Base-by-base conservation (phyloP, 2,329 filamentous ascomycete genomes). In the Diaporthe destruens region DNA sequence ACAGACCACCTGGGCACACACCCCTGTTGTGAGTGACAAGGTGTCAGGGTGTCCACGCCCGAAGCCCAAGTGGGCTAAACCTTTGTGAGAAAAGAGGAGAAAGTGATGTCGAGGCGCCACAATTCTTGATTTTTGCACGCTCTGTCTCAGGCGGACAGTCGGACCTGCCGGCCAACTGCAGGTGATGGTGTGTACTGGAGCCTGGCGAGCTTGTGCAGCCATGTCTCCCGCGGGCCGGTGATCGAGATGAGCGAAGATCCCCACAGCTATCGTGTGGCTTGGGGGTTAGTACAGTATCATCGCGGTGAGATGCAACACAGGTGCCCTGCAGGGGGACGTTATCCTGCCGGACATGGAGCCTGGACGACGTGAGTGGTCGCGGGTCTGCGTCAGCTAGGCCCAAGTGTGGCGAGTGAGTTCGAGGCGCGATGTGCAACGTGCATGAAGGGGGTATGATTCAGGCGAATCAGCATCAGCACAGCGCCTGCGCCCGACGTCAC, bases 371-470 rank as follows among this genome's bases (percentile, higher is more conserved):
- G 54, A 69, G 42, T 70, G 67, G 67, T 32, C 54, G 49, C 20
- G 6, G n/a, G 47, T 4, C 29, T 72, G 71, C 65, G 67, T 68
- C 63, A 69, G 23, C 32, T 47, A 42, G 53, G 70, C 49, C 18
- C 65, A 56, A 20, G 61, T 72, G 71, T 72, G 71, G 71, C 71
- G 71, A 69, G 47, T 68, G 71, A 61, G 63, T 34, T 66, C 67
- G 54, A 59, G 42, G 67, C 69, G 69, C 51, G 69, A 65, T 67
- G 69, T 36, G 53, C 61, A 68, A 68, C 61, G 47, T 69, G 71
- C 71, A 72, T 72, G 56, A 69, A 55, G 65, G 68, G 55, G 55
- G 42, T 63, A 47, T n/a, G 36, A 25, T 25, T 25, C 25, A 56
- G n/a, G 56, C 71, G 65, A 72, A 72, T 72, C 65, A 72, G 56